Base-by-base conservation (phyloP, 371 early-diverging fungal genomes). In the Mortierella sp. region DNA sequence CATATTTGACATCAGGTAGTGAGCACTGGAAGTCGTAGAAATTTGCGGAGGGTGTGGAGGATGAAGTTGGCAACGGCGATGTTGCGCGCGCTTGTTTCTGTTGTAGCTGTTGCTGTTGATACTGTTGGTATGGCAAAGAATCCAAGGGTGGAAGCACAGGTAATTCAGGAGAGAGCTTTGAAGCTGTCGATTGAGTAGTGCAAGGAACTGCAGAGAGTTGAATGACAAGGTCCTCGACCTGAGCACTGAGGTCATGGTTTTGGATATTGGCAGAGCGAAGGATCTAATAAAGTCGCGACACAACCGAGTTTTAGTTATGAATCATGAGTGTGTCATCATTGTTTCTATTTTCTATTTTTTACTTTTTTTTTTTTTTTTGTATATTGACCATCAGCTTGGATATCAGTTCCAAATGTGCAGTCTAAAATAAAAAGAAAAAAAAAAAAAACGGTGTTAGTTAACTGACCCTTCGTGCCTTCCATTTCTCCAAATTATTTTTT, bases 341-440 rank as follows among this genome's bases (percentile, higher is more conserved):
- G n/a, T n/a, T n/a, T n/a, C n/a, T n/a, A n/a, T n/a, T n/a, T n/a
- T n/a, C n/a, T n/a, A n/a, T n/a, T n/a, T n/a, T n/a, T n/a, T n/a
- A n/a, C n/a, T n/a, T n/a, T n/a, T n/a, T n/a, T n/a, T n/a, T n/a
- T n/a, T n/a, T n/a, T n/a, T n/a, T n/a, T n/a, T 68, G 66, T 69
- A 77, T 61, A 55, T 77, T 73, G 15, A 77, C 72, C n/a, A 72
- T 62, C 19, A 77, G 47, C 47, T 68, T 77, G 15, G 78, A 77
- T 1, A 69, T 63, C 17, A 77, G 66, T 35, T 72, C 72, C 34
- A 77, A 49, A n/a, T 77, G 78, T 0, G 73, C 69, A n/a, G 64
- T 77, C 78, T 77, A 72, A 51, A 51, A 23, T 26, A 17, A 23
- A 7, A 23, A 17, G 26, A 51, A 51, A 51, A 23, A 51, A 26